Conservation (phyloP, 2,329 filamentous ascomycete species). For the Diplocarpon mali region DNA sequence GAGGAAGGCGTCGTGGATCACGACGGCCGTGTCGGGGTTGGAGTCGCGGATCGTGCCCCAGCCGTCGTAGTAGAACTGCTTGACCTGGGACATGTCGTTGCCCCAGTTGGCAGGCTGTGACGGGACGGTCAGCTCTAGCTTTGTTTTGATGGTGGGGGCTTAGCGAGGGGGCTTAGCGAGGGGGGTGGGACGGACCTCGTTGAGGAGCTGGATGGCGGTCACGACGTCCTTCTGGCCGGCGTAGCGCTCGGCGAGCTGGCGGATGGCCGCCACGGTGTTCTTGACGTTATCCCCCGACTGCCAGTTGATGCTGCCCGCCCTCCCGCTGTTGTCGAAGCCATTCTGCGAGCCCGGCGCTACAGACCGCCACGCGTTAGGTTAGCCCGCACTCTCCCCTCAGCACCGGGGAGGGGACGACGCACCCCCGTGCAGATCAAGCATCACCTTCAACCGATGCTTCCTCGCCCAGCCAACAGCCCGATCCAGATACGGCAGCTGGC, state of each 20-base stretch:
- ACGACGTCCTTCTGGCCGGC: slow-evolving; percentile 32
- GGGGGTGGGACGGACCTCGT: slow-evolving; percentile 23
- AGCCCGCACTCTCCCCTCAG: no score
- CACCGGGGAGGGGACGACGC: slow-evolving; percentile 20
- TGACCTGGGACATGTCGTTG: slow-evolving; percentile 27
- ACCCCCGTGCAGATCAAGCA: slow-evolving; percentile 59
- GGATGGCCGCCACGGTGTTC: slow-evolving; percentile 29
- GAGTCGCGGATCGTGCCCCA: slow-evolving; percentile 35
- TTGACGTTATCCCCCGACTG: slow-evolving; percentile 32
- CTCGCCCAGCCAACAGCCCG: slow-evolving; percentile 48
- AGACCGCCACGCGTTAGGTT: slow-evolving; percentile 12
- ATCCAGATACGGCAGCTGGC: slow-evolving; percentile 47
- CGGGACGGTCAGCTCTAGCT: no score
- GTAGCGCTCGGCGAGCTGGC: slow-evolving; percentile 31
- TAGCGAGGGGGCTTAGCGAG: no score
- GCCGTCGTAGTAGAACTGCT: slow-evolving; percentile 39
- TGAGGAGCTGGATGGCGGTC: slow-evolving; percentile 33
- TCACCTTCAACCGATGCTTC: slow-evolving; percentile 46
- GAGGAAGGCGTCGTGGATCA: slow-evolving; percentile 48
- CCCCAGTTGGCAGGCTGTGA: slow-evolving; percentile 23
- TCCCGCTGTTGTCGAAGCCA: slow-evolving; percentile 52
- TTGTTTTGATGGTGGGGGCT: no score
- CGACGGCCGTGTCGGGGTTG: slow-evolving; percentile 37
- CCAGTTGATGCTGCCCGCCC: slow-evolving; percentile 36
- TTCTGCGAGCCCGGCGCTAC: slow-evolving; percentile 44